phyloP scores from a whole-genome alignment of 164 flowering plant genomes.

The Berberis vulgaris region DNA sequence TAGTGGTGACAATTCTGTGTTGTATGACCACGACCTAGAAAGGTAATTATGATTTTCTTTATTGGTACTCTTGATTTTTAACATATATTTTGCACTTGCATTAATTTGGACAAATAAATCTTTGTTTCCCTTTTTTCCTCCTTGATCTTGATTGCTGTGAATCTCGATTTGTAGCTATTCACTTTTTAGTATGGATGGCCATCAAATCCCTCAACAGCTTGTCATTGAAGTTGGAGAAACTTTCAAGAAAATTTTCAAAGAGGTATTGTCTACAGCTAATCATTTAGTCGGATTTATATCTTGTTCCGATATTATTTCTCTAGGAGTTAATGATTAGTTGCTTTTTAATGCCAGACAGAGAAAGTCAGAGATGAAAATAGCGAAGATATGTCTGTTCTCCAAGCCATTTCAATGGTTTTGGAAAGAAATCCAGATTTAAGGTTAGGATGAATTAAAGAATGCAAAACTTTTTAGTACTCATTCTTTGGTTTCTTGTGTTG shows the following conservation, averaged over 20 bases:
- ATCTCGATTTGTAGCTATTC: conserved; percentile 35
- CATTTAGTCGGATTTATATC: not conserved
- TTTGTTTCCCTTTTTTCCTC: not conserved
- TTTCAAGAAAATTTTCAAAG: conserved; percentile 62
- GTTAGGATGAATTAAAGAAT: conserved; percentile 21
- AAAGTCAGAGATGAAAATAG: conserved; percentile 66
- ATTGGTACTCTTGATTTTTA: not conserved
- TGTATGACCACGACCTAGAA: conserved; percentile 91
- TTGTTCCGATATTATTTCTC: not conserved
- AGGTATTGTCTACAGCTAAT: conserved; percentile 30
- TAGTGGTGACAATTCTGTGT: conserved; percentile 87
- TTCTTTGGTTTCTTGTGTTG: not conserved
- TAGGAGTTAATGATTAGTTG: not conserved
- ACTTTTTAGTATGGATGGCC: conserved; percentile 64
- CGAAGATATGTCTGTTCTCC: conserved; percentile 65
- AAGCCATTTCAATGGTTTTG: conserved; percentile 68
- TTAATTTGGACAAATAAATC: not conserved
- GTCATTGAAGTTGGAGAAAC: conserved; percentile 68
- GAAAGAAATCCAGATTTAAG: conserved; percentile 64
- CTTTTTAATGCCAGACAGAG: conserved; percentile 47
- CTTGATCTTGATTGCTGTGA: not conserved
- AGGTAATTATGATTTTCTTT: conserved; percentile 32
- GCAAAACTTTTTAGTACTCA: not conserved
- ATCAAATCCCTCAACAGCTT: conserved; percentile 60
- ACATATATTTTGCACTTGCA: not conserved